These are phyloP conservation scores for Yamadazyma spencermartinsiae DNA, from an alignment of 1,139 yeast species.

Conservation along the genomic window DNA sequence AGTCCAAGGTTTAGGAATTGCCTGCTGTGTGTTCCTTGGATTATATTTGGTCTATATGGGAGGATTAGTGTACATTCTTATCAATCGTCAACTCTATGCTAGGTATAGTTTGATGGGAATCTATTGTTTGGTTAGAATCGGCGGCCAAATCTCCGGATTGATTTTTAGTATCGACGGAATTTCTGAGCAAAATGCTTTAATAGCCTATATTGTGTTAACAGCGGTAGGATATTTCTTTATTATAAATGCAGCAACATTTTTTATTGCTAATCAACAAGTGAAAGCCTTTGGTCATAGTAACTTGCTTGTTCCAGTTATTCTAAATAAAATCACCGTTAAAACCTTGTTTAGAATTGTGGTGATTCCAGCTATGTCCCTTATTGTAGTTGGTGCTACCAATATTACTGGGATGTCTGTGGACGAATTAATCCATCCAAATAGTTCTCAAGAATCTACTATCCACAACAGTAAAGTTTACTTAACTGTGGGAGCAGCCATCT, in stretches of 20 bases:
- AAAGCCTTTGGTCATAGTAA: neutral
- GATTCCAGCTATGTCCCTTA: slow-evolving; percentile 34
- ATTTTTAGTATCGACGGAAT: slow-evolving; percentile 32
- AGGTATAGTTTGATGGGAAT: neutral
- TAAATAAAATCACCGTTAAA: neutral
- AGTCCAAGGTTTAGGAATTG: slow-evolving; percentile 28
- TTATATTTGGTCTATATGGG: slow-evolving; percentile 25
- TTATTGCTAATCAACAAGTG: slow-evolving; percentile 29
- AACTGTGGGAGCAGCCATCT: slow-evolving; percentile 33
- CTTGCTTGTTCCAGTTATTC: slow-evolving; percentile 16
- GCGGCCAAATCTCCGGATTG: slow-evolving; percentile 37
- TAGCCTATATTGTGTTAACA: slow-evolving; percentile 38
- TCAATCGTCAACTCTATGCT: neutral
- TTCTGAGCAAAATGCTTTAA: slow-evolving; percentile 30
- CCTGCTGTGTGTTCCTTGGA: slow-evolving; percentile 32
- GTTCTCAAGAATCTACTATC: slow-evolving; percentile 10
- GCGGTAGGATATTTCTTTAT: slow-evolving; percentile 42
- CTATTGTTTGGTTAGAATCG: slow-evolving; percentile 25
- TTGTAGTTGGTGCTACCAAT: slow-evolving; percentile 36
- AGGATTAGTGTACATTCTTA: neutral
- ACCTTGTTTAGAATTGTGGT: slow-evolving; percentile 24
- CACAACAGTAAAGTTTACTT: slow-evolving; percentile 28
- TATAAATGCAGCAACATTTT: slow-evolving; percentile 28
- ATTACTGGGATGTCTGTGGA: slow-evolving; percentile 24
- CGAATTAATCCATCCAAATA: slow-evolving; percentile 12